Evolutionary conservation across 2,329 filamentous ascomycete genomes (phyloP).

Genomic region (Colletotrichum lentis): DNA sequence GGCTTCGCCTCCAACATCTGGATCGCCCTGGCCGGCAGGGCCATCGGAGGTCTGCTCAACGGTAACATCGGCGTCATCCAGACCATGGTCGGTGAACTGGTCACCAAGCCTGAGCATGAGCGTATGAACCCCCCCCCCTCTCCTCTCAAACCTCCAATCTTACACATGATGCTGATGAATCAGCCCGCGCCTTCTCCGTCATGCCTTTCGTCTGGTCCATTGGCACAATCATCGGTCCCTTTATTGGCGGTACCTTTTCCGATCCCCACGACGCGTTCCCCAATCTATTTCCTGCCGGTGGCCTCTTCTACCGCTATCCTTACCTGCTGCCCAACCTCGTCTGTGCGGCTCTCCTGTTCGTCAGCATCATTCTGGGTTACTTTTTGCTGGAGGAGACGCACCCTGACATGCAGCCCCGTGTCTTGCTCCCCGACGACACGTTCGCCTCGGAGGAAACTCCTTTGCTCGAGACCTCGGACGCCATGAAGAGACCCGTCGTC

Average conservation of each 20-base stretch:
- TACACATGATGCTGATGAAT: conserved; percentile 39
- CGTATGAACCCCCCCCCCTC: conserved; percentile 61
- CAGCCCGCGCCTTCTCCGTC: conserved; percentile 84
- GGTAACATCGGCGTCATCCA: conserved; percentile 92
- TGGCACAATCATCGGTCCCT: conserved; percentile 87
- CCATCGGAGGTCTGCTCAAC: conserved; percentile 83
- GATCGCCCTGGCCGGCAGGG: conserved; percentile 79
- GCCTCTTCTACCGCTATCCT: conserved; percentile 80
- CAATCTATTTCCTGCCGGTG: conserved; percentile 68
- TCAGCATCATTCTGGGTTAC: conserved; percentile 83
- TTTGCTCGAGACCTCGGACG: conserved; percentile 77
- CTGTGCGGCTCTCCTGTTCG: conserved; percentile 76
- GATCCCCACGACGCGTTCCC: conserved; percentile 81
- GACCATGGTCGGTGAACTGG: conserved; percentile 91
- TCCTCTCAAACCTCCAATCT: neutral
- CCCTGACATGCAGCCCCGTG: conserved; percentile 53
- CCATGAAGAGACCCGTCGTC: conserved; percentile 75
- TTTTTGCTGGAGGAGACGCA: conserved; percentile 88
- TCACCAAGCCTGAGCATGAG: conserved; percentile 84
- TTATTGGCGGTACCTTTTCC: conserved; percentile 86
- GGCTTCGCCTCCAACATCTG: conserved; percentile 86
- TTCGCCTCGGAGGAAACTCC: conserved; percentile 73
- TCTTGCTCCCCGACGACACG: conserved; percentile 55
- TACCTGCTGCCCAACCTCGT: conserved; percentile 91
- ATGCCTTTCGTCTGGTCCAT: conserved; percentile 97